A percentile compares a stretch with the other conserved stretches of the same genome.
Evolutionary conservation across 805 yeast species (phyloP).

Genomic region (Isabelozyma pseudorhagii): DNA sequence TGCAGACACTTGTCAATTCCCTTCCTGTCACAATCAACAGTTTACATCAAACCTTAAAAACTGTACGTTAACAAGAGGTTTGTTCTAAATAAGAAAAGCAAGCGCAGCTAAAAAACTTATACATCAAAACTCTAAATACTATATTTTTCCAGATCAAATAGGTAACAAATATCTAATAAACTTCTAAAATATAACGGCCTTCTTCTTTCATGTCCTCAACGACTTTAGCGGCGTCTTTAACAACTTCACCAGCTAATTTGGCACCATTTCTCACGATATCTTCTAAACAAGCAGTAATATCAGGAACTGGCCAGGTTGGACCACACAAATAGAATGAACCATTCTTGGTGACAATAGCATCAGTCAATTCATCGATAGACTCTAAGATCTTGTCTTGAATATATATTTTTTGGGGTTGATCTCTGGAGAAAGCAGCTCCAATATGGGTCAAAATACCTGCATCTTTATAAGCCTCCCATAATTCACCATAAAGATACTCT

Average conservation of each 20-base stretch:
- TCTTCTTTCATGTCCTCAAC: conserved; percentile 93
- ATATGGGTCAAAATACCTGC: conserved; percentile 91
- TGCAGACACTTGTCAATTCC: too few species aligned
- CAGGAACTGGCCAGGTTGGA: conserved; percentile 99
- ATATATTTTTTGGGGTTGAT: conserved; percentile 90
- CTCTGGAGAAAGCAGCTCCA: conserved; percentile 98
- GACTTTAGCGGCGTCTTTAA: conserved; percentile 69
- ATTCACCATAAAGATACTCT: conserved; percentile 93
- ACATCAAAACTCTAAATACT: neutral
- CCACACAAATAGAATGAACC: conserved; percentile 97
- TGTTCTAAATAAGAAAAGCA: too few species aligned
- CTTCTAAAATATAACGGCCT: conserved; percentile 90
- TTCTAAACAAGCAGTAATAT: conserved; percentile 83
- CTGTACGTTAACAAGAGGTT: too few species aligned
- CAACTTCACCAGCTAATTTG: conserved; percentile 52
- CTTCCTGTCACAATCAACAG: too few species aligned
- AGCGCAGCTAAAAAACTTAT: neutral
- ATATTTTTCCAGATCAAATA: too few species aligned
- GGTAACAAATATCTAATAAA: conserved; percentile 51
- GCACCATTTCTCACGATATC: conserved; percentile 79
- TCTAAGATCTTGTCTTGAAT: conserved; percentile 92
- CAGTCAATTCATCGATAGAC: conserved; percentile 66
- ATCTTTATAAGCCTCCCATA: conserved; percentile 94
- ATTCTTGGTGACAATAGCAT: conserved; percentile 70
- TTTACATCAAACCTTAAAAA: too few species aligned